Base-by-base conservation (phyloP, 1,284 basidiomycete species). In the Rhodotorula sp. region DNA sequence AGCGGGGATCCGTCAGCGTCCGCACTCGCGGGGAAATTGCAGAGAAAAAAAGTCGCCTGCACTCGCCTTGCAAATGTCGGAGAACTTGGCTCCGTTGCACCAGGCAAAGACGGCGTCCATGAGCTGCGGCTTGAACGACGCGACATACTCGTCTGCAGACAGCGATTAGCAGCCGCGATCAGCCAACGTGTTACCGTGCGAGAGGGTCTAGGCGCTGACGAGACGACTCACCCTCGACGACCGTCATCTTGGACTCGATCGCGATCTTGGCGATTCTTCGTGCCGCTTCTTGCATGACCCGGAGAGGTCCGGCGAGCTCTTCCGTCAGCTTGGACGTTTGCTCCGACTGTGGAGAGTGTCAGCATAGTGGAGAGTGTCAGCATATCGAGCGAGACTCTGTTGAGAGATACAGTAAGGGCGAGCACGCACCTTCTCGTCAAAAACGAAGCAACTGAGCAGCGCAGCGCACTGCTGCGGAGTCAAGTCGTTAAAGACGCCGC, bases 71-170 rank as follows among this genome's bases (percentile, higher is more conserved):
- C 92, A 94, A 71, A 97, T 94, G 54, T 99, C 95, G 1, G 91
- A 85, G 82, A 99, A 99, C 48, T 92, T 92, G n/a, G 93, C 91
- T 2, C 97, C 97, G 48, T 92, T 89, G 83, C 96, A 99, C 97
- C 97, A 99, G 78, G 94, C 91, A 69, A 95, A 86, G 29, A 99
- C 96, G 7, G 91, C 91, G 77, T 98, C 96, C 93, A 98, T 98
- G 70, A 99, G 87, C 80, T 98, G 96, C 43, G 97, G 93, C 82
- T 97, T 97, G 89, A 99, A 99, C 23, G 90, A 91, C 69, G 89
- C 86, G 3, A 99, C 93, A 80, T 99, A 99, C 75, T 97, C 93
- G 69, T 97, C 75, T 74, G 34, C 34, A 34, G 34, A 34, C 34
- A 34, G 34, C 34, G 34, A 34, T 34, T 34, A 34, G 34, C 34